Conservation (phyloP, 495 filamentous ascomycete genomes). For the Penicillium psychrofluorescens region DNA sequence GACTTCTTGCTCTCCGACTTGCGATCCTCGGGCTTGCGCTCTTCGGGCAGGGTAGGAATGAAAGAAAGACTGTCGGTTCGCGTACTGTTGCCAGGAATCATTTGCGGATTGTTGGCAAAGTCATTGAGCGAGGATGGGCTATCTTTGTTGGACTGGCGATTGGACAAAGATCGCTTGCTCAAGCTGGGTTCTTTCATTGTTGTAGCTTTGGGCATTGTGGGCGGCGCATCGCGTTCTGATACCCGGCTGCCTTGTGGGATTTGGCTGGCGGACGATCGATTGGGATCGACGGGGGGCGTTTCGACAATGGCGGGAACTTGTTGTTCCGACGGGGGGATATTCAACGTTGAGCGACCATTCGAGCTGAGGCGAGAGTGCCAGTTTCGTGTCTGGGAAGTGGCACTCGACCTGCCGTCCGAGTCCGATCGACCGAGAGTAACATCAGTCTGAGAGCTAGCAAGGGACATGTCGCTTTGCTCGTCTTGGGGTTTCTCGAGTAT, state of each 20-base stretch:
- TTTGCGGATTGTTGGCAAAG: constrained; percentile 31
- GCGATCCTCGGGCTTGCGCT: constrained; percentile 56
- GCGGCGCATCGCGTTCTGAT: constrained; percentile 40
- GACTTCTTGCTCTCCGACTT: constrained; percentile 57
- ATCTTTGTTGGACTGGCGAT: constrained; percentile 23
- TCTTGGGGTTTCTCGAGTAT: constrained; percentile 20
- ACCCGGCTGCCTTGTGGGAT: constrained; percentile 42
- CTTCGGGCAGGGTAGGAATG: constrained; percentile 69
- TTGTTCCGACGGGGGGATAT: constrained; percentile 27
- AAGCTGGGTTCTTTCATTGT: constrained; percentile 12
- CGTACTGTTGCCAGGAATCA: constrained; percentile 62
- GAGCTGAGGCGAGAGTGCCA: constrained; percentile 39
- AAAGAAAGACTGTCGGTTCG: constrained; percentile 76
- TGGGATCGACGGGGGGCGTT: constrained; percentile 45
- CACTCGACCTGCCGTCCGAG: constrained; percentile 6
- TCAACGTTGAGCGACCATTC: constrained; percentile 40
- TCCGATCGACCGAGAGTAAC: constrained; percentile 2
- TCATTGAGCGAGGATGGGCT: constrained; percentile 21
- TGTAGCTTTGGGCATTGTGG: constrained; percentile 17
- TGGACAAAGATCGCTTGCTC: constrained; percentile 19
- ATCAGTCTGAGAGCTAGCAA: constrained; percentile 3
- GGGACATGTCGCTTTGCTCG: constrained; percentile 10
- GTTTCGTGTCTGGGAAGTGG: constrained; percentile 24
- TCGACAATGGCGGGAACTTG: constrained; percentile 64
- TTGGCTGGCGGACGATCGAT: constrained; percentile 16